Percentiles rank a stretch among this genome's conserved stretches.
Conservation (phyloP, 768 basidiomycete genomes). For the Leccinum pellstonianum region DNA sequence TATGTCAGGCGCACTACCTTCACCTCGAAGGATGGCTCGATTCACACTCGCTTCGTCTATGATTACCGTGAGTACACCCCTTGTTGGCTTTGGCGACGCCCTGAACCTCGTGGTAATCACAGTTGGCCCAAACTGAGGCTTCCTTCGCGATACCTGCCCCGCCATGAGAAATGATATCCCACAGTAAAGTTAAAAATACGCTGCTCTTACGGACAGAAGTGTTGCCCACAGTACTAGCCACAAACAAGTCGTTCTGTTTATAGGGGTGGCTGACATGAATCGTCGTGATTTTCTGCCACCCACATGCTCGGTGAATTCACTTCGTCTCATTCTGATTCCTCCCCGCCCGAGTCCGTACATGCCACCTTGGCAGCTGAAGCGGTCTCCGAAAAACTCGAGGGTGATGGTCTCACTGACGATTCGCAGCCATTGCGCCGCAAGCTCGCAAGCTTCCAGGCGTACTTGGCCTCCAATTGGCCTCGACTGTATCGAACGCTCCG, state of each 20-base stretch:
- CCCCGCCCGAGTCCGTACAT: conserved; percentile 15
- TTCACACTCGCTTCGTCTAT: conserved; percentile 58
- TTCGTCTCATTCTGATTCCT: neutral
- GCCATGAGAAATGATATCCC: neutral
- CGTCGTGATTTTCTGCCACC: neutral
- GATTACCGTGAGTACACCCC: conserved; percentile 55
- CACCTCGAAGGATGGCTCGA: conserved; percentile 50
- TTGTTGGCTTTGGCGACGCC: neutral
- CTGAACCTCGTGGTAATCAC: conserved; percentile 10
- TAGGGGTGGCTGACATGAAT: neutral
- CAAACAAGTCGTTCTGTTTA: conserved; percentile 6
- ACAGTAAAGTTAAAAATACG: neutral
- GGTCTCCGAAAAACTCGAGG: conserved; percentile 1
- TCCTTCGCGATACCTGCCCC: neutral
- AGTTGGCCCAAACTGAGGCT: conserved; percentile 21
- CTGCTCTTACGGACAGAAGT: neutral
- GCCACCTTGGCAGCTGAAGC: conserved; percentile 5
- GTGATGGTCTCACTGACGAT: neutral
- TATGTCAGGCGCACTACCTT: conserved; percentile 64
- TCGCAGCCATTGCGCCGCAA: neutral
- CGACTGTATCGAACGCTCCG: conserved; percentile 13
- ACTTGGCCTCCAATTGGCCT: conserved; percentile 18
- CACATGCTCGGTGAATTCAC: conserved; percentile 13
- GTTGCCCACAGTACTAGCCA: neutral
- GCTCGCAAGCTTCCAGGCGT: conserved; percentile 10